Evolutionary conservation across 2,329 filamentous ascomycete species (phyloP).

Genomic region (Podosphaera xanthii): DNA sequence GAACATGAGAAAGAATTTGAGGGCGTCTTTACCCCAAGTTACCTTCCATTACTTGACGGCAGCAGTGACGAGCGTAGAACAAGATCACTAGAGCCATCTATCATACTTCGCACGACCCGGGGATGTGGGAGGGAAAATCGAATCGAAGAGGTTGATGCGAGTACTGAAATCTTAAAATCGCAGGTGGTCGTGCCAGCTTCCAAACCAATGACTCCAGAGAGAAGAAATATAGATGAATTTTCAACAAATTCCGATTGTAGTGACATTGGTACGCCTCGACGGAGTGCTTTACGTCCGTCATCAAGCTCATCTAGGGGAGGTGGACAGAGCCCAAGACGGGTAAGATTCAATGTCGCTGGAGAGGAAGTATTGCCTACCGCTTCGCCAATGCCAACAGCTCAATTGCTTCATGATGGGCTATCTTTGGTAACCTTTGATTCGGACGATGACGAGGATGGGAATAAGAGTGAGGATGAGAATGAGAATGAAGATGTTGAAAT

Average conservation of each 20-base stretch:
- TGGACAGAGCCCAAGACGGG: constrained; percentile 31
- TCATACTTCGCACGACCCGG: background rate
- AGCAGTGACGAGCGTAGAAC: constrained; percentile 8
- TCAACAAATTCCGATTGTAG: constrained; percentile 30
- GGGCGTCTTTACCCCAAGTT: constrained; percentile 39
- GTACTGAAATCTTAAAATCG: constrained; percentile 3
- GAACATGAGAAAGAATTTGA: constrained; percentile 35
- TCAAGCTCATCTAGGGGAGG: constrained; percentile 24
- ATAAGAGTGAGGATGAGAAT: constrained; percentile 3
- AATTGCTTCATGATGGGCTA: constrained; percentile 5
- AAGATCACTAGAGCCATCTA: background rate
- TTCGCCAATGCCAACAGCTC: constrained; percentile 20
- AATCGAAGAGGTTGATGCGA: constrained; percentile 6
- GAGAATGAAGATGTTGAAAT: background rate
- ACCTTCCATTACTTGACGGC: constrained; percentile 35
- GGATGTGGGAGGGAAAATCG: constrained; percentile 2
- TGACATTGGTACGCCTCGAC: constrained; percentile 22
- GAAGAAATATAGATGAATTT: constrained; percentile 15
- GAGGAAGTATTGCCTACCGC: constrained; percentile 35
- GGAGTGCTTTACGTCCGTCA: constrained; percentile 34
- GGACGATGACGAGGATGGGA: constrained; percentile 17
- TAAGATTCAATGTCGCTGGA: constrained; percentile 38
- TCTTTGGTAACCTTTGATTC: constrained; percentile 4
- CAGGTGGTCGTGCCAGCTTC: constrained; percentile 7
- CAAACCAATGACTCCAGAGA: constrained; percentile 9